Base-by-base conservation (phyloP, 495 filamentous ascomycete species). In the Astrocystis sublimbata region DNA sequence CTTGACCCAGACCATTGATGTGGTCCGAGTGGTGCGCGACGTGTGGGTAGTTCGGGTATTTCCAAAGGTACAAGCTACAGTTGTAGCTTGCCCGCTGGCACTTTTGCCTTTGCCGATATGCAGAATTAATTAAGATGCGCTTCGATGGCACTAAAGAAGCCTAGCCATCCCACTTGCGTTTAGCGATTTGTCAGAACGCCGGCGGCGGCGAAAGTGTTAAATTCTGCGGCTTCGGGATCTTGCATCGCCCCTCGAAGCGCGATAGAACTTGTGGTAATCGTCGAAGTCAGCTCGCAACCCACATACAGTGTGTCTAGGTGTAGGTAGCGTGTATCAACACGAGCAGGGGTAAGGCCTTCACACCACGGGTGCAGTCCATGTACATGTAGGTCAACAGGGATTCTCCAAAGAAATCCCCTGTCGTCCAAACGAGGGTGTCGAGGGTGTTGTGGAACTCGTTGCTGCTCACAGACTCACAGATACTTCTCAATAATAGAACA, bases 111-210 rank as follows among this genome's bases (percentile, higher is more conserved):
- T 13, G 31, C 31, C 38, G 38, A 30, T 46, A 24, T 58, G 41
- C 30, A 58, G 28, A 17, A 31, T 47, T 47, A 17, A 31, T 47
- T 47, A 49, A 35, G 19, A 49, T 47, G 10, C 21, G 56, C 21
- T 36, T 47, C 49, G 46, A 58, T 49, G 43, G 54, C n/a, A 42
- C 26, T 31, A 58, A 58, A 58, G 10, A 26, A 31, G 56, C 42
- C 56, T 47, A 49, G 30, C 28, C 28, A 47, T 58, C 55, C 36
- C 38, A 58, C 31, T 17, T 58, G 15, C 41, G 24, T 12, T 40
- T 35, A 13, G 21, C 42, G 42, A 58, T 58, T 58, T 58, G 56
- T 58, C 56, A 58, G 56, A 58, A 58, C 33, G 31, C 49, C 42
- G 42, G 56, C 49, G 56, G 42, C 17, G 46, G 56, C 42, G 41